Base-by-base conservation (phyloP, 2,329 filamentous ascomycete genomes). In the Fusarium austroafricanum region DNA sequence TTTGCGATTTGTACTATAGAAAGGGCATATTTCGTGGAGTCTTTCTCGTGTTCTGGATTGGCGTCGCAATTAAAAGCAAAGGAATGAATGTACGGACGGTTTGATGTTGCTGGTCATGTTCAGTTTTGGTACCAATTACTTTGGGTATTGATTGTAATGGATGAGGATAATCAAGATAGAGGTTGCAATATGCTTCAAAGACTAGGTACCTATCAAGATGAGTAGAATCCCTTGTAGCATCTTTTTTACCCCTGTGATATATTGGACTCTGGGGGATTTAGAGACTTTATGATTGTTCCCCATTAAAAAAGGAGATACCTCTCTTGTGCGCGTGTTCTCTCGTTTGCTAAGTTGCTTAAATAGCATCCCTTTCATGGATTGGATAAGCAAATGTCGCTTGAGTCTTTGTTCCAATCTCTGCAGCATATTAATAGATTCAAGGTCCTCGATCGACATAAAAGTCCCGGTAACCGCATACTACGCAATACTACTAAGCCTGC, bases 1-100 rank as follows among this genome's bases (percentile, higher is more conserved):
- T 37, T 35, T 68, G 35, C 35, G 47, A 51, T 46, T 53, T 71
- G 63, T 68, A 71, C 52, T 70, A 61, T 71, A 72, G 60, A 68
- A 65, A 44, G 54, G 59, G 53, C 53, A 56, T 56, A 39, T 42
- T 65, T 46, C 39, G 55, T 54, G 37, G 56, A 46, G 53, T 54
- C 38, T 65, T 35, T 53, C 37, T 71, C 65, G 40, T 63, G 43
- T 53, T 40, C 44, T 12, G 60, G 53, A 52, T 40, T 57, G 65
- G 55, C 47, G 63, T 43, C 52, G 55, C n/a, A 50, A 57, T 54
- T 35, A 69, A 71, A 60, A 59, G 42, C 40, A 66, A 55, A 40
- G 49, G 54, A 52, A 51, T 47, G 55, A 70, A 45, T 50, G 57
- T 53, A 62, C 20, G 31, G 40, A 52, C 44, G 50, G 44, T 50